Evolutionary conservation across 1,284 basidiomycete species (phyloP).

Genomic region (Athelia sp.): DNA sequence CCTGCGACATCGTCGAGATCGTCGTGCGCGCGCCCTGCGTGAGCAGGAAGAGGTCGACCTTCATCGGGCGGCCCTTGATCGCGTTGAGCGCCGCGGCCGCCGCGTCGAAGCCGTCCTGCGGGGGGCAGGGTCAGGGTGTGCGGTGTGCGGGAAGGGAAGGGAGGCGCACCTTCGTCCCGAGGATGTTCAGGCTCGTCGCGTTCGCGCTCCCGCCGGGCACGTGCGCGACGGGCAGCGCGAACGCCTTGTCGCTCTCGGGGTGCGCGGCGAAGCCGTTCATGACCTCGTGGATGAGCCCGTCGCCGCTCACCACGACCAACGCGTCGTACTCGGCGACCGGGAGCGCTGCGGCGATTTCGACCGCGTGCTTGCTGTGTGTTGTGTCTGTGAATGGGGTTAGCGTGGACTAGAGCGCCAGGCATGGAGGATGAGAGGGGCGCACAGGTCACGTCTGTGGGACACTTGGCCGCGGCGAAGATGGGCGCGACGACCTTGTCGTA

Average conservation of each 20-base stretch:
- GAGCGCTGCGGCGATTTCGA: slow-evolving; percentile 61
- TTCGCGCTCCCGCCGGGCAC: slow-evolving; percentile 90
- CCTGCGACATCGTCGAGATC: slow-evolving; percentile 88
- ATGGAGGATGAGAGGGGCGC: slow-evolving; percentile 25
- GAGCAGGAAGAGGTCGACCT: slow-evolving; percentile 80
- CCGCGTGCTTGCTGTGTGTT: slow-evolving; percentile 68
- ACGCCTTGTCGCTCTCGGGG: slow-evolving; percentile 61
- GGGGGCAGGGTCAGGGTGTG: slow-evolving; percentile 5
- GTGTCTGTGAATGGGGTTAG: slow-evolving; percentile 48
- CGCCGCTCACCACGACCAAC: slow-evolving; percentile 83
- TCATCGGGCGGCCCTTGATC: slow-evolving; percentile 80
- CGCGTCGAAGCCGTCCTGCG: slow-evolving; percentile 70
- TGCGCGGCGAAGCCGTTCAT: slow-evolving; percentile 87
- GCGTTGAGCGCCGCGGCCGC: slow-evolving; percentile 76
- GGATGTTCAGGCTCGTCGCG: slow-evolving; percentile 70
- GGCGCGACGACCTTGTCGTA: slow-evolving; percentile 74
- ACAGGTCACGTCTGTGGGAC: slow-evolving; percentile 59
- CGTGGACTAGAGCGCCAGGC: slow-evolving; percentile 1
- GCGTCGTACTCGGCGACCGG: slow-evolving; percentile 67
- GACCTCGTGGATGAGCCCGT: slow-evolving; percentile 89
- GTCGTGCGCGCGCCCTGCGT: slow-evolving; percentile 62
- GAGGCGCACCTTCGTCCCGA: slow-evolving; percentile 54
- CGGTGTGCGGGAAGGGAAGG: background rate
- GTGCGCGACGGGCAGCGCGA: slow-evolving; percentile 76
- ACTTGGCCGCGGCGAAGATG: slow-evolving; percentile 75